Base-by-base conservation (phyloP, 495 filamentous ascomycete species). In the Penicillium salamii region DNA sequence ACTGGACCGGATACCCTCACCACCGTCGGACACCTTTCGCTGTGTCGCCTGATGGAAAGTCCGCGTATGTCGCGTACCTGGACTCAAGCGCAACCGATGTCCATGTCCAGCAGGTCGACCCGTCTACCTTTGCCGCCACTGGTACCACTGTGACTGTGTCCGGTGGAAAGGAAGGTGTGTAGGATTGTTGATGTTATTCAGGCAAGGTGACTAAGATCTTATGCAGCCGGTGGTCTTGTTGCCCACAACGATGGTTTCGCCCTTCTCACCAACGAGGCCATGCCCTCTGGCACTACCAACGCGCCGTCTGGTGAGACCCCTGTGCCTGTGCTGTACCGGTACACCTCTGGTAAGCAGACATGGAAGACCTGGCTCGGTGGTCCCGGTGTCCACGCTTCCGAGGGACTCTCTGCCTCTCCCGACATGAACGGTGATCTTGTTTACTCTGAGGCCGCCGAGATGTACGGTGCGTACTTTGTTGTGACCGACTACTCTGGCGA, bases 231-330 rank as follows among this genome's bases (percentile, higher is more conserved):
- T 21, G 78, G 78, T 36, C 67, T 81, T 12, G 73, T 80, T 14
- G 78, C 78, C 35, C 76, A 78, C 46, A 68, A 78, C 47, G 77
- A 82, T 53, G 78, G 77, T 11, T 82, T 82, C 58, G 76, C 78
- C 11, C 56, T 80, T 5, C 55, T 82, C 42, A 75, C 74, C 45
- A 79, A 75, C 60, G 69, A 76, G 47, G 63, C 67, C 14, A 66
- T 75, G 52, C 70, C 73, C 2, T 69, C 72, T 8, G 71, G 71
- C 19, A 76, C 72, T 9, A 52, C 68, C 12, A 66, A 79, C 42
- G 68, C 71, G 0, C 73, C 76, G 3, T 62, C 75, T 4, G 62
- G 66, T 39, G 57, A 58, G 19, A 74, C 72, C 39, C 77, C 76
- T 0, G 69, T 80, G 20, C 57, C 76, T 3, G 69, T 70, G 3